Conservation (phyloP, 2,329 filamentous ascomycete genomes). For the Fusarium illudens region DNA sequence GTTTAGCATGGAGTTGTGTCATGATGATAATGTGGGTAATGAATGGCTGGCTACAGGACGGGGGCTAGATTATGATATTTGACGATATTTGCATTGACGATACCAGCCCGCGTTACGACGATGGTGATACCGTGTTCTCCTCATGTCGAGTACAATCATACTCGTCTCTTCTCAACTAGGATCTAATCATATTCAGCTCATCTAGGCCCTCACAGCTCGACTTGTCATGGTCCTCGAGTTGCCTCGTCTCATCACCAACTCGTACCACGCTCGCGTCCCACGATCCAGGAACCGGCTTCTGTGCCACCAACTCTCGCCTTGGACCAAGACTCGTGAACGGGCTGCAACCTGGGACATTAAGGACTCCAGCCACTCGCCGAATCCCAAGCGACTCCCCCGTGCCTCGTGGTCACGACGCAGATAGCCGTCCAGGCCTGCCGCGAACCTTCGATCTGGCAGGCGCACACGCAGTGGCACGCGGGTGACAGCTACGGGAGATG, state of each 20-base stretch:
- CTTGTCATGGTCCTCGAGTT: not conserved
- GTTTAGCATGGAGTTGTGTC: conserved; percentile 14
- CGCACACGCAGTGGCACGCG: conserved; percentile 17
- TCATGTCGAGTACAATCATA: not conserved
- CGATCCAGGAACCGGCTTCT: conserved; percentile 27
- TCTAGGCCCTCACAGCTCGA: not conserved
- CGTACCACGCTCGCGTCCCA: conserved; percentile 33
- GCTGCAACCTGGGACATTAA: conserved; percentile 24
- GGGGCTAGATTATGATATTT: conserved; percentile 34
- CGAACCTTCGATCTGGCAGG: conserved; percentile 25
- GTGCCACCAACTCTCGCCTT: conserved; percentile 1
- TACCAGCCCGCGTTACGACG: not conserved
- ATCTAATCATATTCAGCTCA: not conserved
- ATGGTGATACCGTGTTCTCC: not conserved
- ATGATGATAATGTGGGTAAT: conserved; percentile 36
- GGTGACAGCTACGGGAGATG: not conserved
- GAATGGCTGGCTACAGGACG: conserved; percentile 19
- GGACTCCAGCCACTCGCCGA: conserved; percentile 18
- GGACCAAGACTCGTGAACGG: not conserved
- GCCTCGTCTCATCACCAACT: conserved; percentile 3
- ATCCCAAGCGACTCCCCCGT: conserved; percentile 19
- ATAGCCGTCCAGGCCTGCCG: conserved; percentile 20
- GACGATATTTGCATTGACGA: conserved; percentile 32
- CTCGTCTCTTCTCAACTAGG: not conserved
- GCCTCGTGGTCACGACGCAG: conserved; percentile 19